phyloP scores from a whole-genome alignment of 495 filamentous ascomycete genomes.

The Chaetomium tenue region DNA sequence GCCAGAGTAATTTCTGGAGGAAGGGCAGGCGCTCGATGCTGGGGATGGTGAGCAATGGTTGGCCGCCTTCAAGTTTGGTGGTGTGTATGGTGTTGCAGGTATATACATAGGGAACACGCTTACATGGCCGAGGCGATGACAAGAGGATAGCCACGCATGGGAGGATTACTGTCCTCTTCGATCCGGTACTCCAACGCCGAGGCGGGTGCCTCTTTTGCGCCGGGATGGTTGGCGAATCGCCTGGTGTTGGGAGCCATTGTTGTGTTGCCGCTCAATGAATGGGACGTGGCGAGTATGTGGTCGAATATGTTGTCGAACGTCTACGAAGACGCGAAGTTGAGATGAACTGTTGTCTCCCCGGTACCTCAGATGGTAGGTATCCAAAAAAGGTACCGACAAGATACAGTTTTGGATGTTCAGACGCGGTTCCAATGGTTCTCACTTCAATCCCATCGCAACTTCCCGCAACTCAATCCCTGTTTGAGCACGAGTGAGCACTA shows the following conservation, averaged over 20 bases:
- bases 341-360: too few species aligned
- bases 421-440: too few species aligned
- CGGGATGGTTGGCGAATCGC: conserved; percentile 38
- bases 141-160: conserved; percentile 33
- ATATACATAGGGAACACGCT: neutral
- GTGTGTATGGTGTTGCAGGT: too few species aligned
- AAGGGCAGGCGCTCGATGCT: conserved; percentile 33
- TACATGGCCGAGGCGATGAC: conserved; percentile 32
- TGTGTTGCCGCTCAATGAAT: neutral
- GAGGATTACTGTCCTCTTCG: conserved; percentile 36
- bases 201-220: conserved; percentile 34
- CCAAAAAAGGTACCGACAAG: too few species aligned
- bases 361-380: too few species aligned
- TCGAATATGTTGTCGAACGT: too few species aligned
- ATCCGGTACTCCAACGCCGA: conserved; percentile 25
- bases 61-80: neutral
- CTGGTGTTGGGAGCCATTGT: conserved; percentile 4
- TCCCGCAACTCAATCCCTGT: too few species aligned
- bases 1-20: conserved; percentile 52
- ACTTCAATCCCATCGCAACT: too few species aligned
- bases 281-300: neutral
- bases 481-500: too few species aligned
- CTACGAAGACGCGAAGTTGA: too few species aligned
- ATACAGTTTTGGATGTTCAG: too few species aligned
- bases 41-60: neutral